Conservation (phyloP, 108 stramenopile genomes). For the Aurantiochytrium sp. region DNA sequence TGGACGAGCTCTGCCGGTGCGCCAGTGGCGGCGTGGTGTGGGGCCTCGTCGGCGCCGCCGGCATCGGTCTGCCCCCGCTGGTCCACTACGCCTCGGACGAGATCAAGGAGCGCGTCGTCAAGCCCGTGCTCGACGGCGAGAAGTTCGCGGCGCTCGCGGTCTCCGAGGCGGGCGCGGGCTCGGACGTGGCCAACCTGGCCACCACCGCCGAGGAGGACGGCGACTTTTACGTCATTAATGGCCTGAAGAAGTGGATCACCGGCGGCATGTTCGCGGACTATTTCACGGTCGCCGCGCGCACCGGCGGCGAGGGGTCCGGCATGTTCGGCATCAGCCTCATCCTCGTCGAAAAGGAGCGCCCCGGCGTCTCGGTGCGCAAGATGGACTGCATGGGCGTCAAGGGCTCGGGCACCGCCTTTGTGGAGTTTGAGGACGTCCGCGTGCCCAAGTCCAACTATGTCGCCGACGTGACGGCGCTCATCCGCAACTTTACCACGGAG, state of each 20-base stretch:
- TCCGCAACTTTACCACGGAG: conserved; percentile 27
- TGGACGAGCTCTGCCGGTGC: conserved; percentile 30
- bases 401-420: neutral
- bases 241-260: conserved; percentile 26
- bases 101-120: conserved; percentile 9
- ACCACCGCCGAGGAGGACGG: neutral
- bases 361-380: neutral
- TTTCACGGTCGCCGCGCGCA: conserved; percentile 9
- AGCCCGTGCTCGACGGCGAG: conserved; percentile 1
- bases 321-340: conserved; percentile 26
- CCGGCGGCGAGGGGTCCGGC: neutral
- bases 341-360: conserved; percentile 8
- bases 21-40: conserved; percentile 17
- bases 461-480: neutral
- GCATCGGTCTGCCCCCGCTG: neutral
- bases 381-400: conserved; percentile 30
- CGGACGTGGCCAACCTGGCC: neutral
- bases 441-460: conserved; percentile 19
- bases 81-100: conserved; percentile 26
- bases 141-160: neutral
- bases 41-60: neutral
- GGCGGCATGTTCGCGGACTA: conserved; percentile 22
- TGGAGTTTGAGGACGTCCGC: conserved; percentile 14
- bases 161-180: neutral
- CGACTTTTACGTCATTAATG: neutral